Percentiles rank a stretch among this genome's conserved stretches.
These are phyloP conservation scores for Dorcoceras hygrometricum DNA, from an alignment of 257 asterid genomes.

Conservation along the genomic window DNA sequence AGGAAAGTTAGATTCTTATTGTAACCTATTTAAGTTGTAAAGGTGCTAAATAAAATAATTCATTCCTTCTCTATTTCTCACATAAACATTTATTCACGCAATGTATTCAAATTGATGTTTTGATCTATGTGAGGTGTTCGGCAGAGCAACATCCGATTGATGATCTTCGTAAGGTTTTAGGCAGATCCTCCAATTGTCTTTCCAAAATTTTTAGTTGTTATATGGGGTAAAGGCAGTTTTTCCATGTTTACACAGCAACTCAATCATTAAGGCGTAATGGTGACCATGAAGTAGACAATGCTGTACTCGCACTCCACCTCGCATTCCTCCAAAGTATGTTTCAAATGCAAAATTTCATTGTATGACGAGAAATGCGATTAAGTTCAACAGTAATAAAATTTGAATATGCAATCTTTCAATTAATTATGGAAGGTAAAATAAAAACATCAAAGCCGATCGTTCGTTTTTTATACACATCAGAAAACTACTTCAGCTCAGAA, in stretches of 20 bases:
- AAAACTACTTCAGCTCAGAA: conserved; percentile 2
- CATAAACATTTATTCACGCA: conserved; percentile 6
- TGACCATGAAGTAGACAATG: conserved; percentile 7
- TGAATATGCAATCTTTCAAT: too few relatives aligned
- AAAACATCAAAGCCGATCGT: background rate
- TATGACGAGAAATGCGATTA: background rate
- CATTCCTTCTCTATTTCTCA: too few relatives aligned
- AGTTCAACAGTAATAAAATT: too few relatives aligned
- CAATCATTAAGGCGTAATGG: background rate
- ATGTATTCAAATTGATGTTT: background rate
- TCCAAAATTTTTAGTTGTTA: conserved; percentile 23
- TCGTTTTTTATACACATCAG: background rate
- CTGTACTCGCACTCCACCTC: background rate
- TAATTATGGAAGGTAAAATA: background rate
- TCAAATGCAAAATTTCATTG: too few relatives aligned
- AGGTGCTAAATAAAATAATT: too few relatives aligned
- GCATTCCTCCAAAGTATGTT: too few relatives aligned
- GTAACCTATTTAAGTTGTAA: too few relatives aligned
- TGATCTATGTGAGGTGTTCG: conserved; percentile 15
- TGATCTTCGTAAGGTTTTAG: conserved; percentile 7
- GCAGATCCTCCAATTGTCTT: conserved; percentile 8
- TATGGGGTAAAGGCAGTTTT: conserved; percentile 1
- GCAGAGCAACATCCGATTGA: conserved; percentile 7
- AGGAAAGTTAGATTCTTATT: too few relatives aligned
- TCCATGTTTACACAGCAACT: conserved; percentile 5